A percentile compares a stretch with the other conserved stretches of the same genome.
Evolutionary conservation across 495 filamentous ascomycete genomes (phyloP).

Genomic region (Neurospora discreta): DNA sequence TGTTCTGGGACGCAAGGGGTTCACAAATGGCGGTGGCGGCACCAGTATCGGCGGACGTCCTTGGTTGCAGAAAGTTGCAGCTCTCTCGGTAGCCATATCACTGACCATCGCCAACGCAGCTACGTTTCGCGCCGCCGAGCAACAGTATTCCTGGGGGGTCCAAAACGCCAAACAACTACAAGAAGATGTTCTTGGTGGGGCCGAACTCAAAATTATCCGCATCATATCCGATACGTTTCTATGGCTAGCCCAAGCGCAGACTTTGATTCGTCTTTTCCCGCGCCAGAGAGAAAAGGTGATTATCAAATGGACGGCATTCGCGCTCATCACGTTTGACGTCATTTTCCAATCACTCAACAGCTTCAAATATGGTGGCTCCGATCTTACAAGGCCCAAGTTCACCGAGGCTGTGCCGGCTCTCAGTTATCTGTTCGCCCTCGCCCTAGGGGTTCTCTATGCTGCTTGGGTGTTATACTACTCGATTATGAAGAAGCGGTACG

Average conservation of each 20-base stretch:
- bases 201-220: slow-evolving; percentile 76
- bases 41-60: slow-evolving; percentile 85
- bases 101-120: slow-evolving; percentile 86
- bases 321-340: slow-evolving; percentile 79
- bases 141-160: slow-evolving; percentile 62
- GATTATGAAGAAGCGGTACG: slow-evolving; percentile 81
- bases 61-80: slow-evolving; percentile 92
- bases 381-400: slow-evolving; percentile 57
- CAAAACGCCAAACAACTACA: slow-evolving; percentile 63
- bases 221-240: slow-evolving; percentile 90
- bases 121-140: slow-evolving; percentile 70
- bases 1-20: slow-evolving; percentile 69
- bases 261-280: slow-evolving; percentile 87
- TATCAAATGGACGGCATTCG: slow-evolving; percentile 97
- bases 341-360: slow-evolving; percentile 82
- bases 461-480: slow-evolving; percentile 96
- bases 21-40: slow-evolving; percentile 69
- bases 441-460: slow-evolving; percentile 80
- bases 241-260: slow-evolving; percentile 96
- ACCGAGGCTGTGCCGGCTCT: slow-evolving; percentile 85
- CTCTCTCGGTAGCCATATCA: slow-evolving; percentile 79
- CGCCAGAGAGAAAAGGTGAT: slow-evolving; percentile 94
- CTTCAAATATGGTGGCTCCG: slow-evolving; percentile 49
- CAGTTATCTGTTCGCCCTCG: slow-evolving; percentile 86
- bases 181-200: slow-evolving; percentile 62